Evolutionary conservation across 441 rosid genomes (phyloP), one percentile per base, ranked within the genome.

Genomic region (Pelargonium citronellum): DNA sequence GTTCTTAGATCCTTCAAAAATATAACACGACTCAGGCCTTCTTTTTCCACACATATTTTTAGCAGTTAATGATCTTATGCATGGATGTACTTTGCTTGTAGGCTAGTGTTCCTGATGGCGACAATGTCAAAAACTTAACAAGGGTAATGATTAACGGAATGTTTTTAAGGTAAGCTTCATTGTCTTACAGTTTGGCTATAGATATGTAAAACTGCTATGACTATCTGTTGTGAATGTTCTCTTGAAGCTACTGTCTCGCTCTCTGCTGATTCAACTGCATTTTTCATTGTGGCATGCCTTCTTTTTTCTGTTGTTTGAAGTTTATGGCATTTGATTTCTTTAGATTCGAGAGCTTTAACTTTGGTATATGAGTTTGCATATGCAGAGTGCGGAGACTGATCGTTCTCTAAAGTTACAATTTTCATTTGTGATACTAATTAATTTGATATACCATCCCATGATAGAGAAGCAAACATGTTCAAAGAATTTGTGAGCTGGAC

Each of bases 71-170:
- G 61, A 80, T 77, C 77, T 79, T 49, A 74, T 69, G 64, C 43
- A 70, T 51, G 34, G 67, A 22, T 72, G 39, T 75, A 63, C 69
- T 80, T 69, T 75, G 67, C 69, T 74, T 81, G 74, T 90, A 95
- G 99, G 91, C 98, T 66, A 89, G 93, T 85, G 91, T 90, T 82
- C 86, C 95, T 34, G 95, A 90, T 70, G 99, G 98, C 74, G 94
- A 88, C 78, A 79, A 55, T 72, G 87, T 91, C 66, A 88, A 81
- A 69, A 84, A 86, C 78, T 84, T 92, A 89, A 90, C 98, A 11
- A 91, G 78, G 75, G 81, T 92, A 75, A 71, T 81, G 84, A 73
- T 95, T 67, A 88, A 91, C 69, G 99, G 99, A 66, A 75, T 92
- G 49, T 95, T 95, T 81, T 79, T 95, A 75, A 89, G 99, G 99